A percentile compares a stretch with the other conserved stretches of the same genome.
phyloP scores from a whole-genome alignment of 768 basidiomycete species.

The Boletellus emodensis region DNA sequence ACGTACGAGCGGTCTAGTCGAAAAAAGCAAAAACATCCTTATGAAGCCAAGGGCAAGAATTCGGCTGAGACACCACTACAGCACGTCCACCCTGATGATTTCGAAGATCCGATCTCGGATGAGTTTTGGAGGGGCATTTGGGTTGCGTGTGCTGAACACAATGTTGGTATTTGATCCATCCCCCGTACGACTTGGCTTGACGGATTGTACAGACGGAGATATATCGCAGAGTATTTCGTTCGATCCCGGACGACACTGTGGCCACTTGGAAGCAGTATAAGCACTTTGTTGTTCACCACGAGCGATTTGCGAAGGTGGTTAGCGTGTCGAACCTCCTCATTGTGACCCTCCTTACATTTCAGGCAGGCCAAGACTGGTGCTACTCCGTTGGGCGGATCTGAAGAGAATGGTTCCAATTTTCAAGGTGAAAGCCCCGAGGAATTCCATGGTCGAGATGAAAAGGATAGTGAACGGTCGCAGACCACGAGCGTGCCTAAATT shows the following conservation, averaged over 20 bases:
- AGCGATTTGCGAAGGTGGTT: constrained; percentile 68
- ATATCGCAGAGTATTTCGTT: constrained; percentile 91
- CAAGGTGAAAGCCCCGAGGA: constrained; percentile 18
- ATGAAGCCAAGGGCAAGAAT: constrained; percentile 48
- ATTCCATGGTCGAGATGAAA: constrained; percentile 13
- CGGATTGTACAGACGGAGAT: constrained; percentile 72
- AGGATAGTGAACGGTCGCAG: constrained; percentile 18
- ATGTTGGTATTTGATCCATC: constrained; percentile 49
- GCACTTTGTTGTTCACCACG: constrained; percentile 75
- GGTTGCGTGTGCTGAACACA: constrained; percentile 82
- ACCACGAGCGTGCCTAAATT: constrained; percentile 12
- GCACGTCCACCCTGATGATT: constrained; percentile 66
- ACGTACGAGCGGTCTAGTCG: constrained; percentile 47
- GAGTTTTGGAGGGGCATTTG: constrained; percentile 89
- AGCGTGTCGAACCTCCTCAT: constrained; percentile 15
- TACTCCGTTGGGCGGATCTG: constrained; percentile 48
- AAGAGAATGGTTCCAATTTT: constrained; percentile 29
- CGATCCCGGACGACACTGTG: constrained; percentile 87
- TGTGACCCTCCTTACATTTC: constrained; percentile 2
- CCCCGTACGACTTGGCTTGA: not conserved
- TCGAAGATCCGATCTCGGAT: constrained; percentile 87
- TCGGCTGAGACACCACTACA: constrained; percentile 71
- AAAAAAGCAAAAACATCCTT: constrained; percentile 56
- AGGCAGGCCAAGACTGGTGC: constrained; percentile 41
- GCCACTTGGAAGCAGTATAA: constrained; percentile 96